A percentile compares a stretch with the other conserved stretches of the same genome.
Evolutionary conservation across 2,329 filamentous ascomycete genomes (phyloP).

Genomic region (Colletotrichum sp.): DNA sequence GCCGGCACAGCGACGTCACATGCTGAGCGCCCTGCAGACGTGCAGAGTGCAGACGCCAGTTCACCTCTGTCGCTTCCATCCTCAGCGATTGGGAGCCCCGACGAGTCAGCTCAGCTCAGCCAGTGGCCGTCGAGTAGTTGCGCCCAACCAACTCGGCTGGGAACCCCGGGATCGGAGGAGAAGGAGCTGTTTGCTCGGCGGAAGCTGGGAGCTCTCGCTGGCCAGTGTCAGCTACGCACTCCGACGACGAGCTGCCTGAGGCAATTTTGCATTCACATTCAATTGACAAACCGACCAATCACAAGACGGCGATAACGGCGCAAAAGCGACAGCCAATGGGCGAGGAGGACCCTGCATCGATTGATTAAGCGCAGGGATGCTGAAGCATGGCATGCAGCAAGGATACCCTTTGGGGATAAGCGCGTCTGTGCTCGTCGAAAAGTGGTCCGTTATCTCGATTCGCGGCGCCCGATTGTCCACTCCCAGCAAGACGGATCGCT

Average conservation of each 20-base stretch:
- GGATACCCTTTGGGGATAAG: not conserved
- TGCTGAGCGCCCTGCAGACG: not conserved
- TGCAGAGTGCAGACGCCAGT: not conserved
- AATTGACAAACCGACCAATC: not conserved
- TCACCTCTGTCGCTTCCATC: not conserved
- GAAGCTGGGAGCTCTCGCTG: not conserved
- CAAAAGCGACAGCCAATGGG: not conserved
- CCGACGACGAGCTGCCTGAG: not conserved
- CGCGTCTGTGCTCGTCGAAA: slow-evolving; percentile 11
- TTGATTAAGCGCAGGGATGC: slow-evolving; percentile 9
- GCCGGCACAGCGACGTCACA: slow-evolving; percentile 15
- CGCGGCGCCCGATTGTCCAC: not conserved
- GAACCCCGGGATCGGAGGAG: not conserved
- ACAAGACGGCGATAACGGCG: not conserved
- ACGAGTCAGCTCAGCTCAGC: not conserved
- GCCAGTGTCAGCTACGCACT: not conserved
- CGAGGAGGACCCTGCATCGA: slow-evolving; percentile 8
- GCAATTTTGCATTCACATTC: not conserved
- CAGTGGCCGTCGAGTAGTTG: not conserved
- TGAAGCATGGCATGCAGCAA: slow-evolving; percentile 9
- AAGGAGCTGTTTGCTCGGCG: not conserved
- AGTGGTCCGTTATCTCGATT: slow-evolving; percentile 14
- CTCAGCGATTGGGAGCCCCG: not conserved
- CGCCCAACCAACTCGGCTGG: not conserved
- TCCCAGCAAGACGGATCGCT: not conserved